phyloP scores from a whole-genome alignment of 495 filamentous ascomycete genomes.

The Xylaria grammica region DNA sequence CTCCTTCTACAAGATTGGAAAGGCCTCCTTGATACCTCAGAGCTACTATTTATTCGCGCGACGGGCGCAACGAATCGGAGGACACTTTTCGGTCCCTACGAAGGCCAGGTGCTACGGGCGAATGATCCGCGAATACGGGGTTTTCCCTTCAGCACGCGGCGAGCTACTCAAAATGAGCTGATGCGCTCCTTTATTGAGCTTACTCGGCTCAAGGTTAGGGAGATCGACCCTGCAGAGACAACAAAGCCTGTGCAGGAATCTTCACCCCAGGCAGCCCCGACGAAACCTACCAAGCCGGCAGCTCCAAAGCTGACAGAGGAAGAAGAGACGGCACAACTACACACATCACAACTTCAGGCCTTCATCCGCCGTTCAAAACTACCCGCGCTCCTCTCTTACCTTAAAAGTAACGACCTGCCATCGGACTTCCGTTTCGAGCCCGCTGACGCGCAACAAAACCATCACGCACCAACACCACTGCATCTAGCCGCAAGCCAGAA shows the following conservation, averaged over 20 bases:
- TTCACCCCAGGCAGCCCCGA: conserved; percentile 45
- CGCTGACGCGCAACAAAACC: conserved; percentile 66
- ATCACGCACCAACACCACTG: conserved; percentile 84
- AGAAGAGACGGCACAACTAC: conserved; percentile 77
- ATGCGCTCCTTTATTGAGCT: conserved; percentile 93
- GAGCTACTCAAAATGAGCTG: conserved; percentile 91
- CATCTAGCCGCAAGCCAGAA: conserved; percentile 85
- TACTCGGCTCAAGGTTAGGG: conserved; percentile 82
- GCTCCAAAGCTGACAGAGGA: conserved; percentile 72
- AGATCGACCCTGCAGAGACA: conserved; percentile 64
- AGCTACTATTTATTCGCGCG: conserved; percentile 86
- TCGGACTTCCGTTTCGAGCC: conserved; percentile 78
- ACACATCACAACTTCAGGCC: conserved; percentile 85
- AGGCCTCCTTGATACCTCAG: conserved; percentile 76
- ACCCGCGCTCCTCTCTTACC: conserved; percentile 83
- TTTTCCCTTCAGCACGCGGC: conserved; percentile 93
- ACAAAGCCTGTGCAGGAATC: conserved; percentile 49
- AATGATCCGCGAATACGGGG: conserved; percentile 86
- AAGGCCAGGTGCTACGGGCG: conserved; percentile 78
- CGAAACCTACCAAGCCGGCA: conserved; percentile 49
- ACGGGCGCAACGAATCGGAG: conserved; percentile 83
- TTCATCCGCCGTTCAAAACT: conserved; percentile 89
- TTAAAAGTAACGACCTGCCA: conserved; percentile 71
- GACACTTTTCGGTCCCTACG: conserved; percentile 88
- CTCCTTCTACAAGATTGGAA: conserved; percentile 81